Evolutionary conservation across 2,329 filamentous ascomycete species (phyloP), one percentile per base, ranked within the genome.

Genomic region (Talaromyces sp.): DNA sequence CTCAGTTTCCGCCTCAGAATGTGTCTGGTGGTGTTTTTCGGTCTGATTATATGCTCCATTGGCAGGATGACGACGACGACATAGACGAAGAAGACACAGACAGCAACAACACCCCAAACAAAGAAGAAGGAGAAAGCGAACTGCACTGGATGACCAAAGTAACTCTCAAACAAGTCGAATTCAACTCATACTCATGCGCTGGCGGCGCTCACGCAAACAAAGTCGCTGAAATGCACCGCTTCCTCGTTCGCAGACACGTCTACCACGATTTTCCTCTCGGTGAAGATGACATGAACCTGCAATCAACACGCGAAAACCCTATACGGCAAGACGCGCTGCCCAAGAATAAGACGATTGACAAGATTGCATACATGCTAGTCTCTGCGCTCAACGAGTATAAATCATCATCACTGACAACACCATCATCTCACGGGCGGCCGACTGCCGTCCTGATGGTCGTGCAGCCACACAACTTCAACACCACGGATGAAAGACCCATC

Each of bases 401-500:
- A 1, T 15, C 33, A 10, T 47, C 59, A 7, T 67, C 65, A 22
- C 67, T 32, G 30, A 65, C 33, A 32, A 65, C 32, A 57, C 6
- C 9, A 17, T 3, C 9, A 17, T 3, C 66, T 65, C 5, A 61
- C 58, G 28, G 62, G 30, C 49, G 30, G 13, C 49, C 49, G 25
- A 73, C 70, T 10, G 78, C 72, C 8, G 70, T 81, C 11, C 69
- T 81, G 1, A 76, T 80, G 67, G 66, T 78, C 25, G 78, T 81
- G 2, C 78, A 80, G 64, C 74, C 75, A 1, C 54, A 70, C 30
- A 80, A 80, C 64, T 76, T 80, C 69, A 80, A 80, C 61, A 72
- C 78, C 28, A 74, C 75, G 17, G 78, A 80, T 59, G 77, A 81
- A 61, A 69, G 78, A 61, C 77, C 78, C 1, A 72, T 80, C n/a